Percentiles rank a stretch among this genome's conserved stretches.
phyloP scores from a whole-genome alignment of 1,139 yeast genomes.

The Meyerozyma elateridarum region DNA sequence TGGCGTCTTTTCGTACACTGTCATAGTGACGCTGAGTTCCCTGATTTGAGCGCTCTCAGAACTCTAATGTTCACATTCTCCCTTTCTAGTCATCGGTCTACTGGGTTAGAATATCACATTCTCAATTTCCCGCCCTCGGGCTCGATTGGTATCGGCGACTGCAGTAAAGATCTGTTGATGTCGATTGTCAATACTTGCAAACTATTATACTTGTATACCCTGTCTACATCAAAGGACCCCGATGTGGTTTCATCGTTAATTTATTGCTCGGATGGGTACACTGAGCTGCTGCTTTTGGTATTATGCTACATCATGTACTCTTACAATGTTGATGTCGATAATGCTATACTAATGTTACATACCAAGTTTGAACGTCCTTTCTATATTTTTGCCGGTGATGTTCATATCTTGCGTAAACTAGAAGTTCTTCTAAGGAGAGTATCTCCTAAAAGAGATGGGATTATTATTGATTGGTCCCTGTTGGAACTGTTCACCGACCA shows the following conservation, averaged over 20 bases:
- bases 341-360: constrained; percentile 59
- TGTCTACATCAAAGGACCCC: constrained; percentile 21
- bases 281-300: constrained; percentile 76
- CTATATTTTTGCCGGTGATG: constrained; percentile 76
- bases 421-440: constrained; percentile 54
- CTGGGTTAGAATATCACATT: constrained; percentile 26
- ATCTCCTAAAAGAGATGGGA: constrained; percentile 38
- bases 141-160: constrained; percentile 67
- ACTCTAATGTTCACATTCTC: constrained; percentile 31
- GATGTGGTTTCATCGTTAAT: constrained; percentile 43
- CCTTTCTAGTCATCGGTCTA: constrained; percentile 18
- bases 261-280: constrained; percentile 88
- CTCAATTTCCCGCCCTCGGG: constrained; percentile 84
- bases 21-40: constrained; percentile 57
- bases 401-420: constrained; percentile 56
- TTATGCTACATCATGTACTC: constrained; percentile 70
- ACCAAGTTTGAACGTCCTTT: constrained; percentile 67
- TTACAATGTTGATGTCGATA: constrained; percentile 48
- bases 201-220: constrained; percentile 42
- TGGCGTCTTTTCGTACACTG: constrained; percentile 38
- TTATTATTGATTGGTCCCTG: constrained; percentile 19
- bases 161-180: constrained; percentile 50
- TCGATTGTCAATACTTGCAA: constrained; percentile 63
- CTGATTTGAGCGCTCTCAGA: constrained; percentile 34
- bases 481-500: constrained; percentile 25